phyloP scores from a whole-genome alignment of 176 grass and related monocot species.

The Cenchrus purpureus region DNA sequence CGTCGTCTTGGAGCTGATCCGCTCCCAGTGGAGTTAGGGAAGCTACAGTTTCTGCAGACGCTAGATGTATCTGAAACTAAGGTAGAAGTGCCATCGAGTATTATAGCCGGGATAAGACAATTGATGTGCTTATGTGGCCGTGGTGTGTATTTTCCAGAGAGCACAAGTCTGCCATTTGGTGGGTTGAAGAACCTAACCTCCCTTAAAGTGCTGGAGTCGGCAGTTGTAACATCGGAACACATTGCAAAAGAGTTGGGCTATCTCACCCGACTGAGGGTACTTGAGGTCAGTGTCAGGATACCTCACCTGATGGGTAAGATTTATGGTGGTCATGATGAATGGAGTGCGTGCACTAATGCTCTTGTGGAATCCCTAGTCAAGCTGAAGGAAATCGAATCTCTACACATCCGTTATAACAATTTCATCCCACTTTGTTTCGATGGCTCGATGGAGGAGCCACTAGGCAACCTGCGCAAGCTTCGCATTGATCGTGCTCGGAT shows the following conservation, averaged over 20 bases:
- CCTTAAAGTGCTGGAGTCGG: not conserved
- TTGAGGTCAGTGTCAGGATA: not conserved
- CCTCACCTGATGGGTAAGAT: too few species aligned
- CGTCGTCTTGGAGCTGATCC: too few species aligned
- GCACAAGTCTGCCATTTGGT: not conserved
- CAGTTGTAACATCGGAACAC: not conserved
- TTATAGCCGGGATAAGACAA: not conserved
- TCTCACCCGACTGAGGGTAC: not conserved
- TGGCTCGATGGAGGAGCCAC: too few species aligned
- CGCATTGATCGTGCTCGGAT: too few species aligned
- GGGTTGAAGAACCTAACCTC: not conserved
- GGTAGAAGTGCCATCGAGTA: not conserved
- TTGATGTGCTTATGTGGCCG: slow-evolving; percentile 2
- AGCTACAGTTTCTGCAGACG: slow-evolving; percentile 2
- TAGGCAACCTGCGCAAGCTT: too few species aligned
- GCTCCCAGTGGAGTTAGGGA: not conserved
- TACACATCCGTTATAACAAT: too few species aligned
- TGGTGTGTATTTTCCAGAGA: too few species aligned
- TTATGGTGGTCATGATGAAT: too few species aligned
- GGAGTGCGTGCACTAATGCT: too few species aligned
- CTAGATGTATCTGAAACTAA: not conserved
- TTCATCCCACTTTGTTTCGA: too few species aligned
- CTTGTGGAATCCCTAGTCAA: too few species aligned
- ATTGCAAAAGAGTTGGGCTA: not conserved
- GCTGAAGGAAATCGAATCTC: too few species aligned